These are phyloP conservation scores for Alternaria atra DNA, from an alignment of 2,329 filamentous ascomycete species.

Conservation along the genomic window DNA sequence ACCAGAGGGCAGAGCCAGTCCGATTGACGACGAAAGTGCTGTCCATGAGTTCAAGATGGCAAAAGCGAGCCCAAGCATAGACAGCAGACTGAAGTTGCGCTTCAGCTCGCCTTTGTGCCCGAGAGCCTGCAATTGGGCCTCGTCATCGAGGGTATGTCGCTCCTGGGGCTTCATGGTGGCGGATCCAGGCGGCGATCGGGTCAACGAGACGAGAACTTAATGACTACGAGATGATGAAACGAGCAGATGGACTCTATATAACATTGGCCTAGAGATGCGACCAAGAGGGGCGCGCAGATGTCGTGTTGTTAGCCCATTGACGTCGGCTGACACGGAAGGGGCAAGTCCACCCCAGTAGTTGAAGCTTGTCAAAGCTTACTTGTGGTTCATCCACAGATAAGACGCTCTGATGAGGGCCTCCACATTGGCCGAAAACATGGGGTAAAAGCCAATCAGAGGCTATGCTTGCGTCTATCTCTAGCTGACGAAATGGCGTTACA, in stretches of 20 bases:
- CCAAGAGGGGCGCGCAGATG: background rate
- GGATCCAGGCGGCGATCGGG: background rate
- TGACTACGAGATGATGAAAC: no score
- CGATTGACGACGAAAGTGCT: slow-evolving; percentile 66
- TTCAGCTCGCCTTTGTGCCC: slow-evolving; percentile 67
- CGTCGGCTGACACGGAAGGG: slow-evolving; percentile 13
- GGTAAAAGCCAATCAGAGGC: slow-evolving; percentile 19
- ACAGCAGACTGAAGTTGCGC: slow-evolving; percentile 66
- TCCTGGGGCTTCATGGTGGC: slow-evolving; percentile 32
- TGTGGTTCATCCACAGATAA: slow-evolving; percentile 19
- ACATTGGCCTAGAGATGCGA: background rate
- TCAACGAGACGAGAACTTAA: background rate
- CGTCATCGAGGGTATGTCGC: slow-evolving; percentile 39
- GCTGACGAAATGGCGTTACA: slow-evolving; percentile 13
- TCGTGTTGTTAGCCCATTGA: slow-evolving; percentile 10
- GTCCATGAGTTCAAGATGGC: slow-evolving; percentile 72
- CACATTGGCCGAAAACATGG: slow-evolving; percentile 15
- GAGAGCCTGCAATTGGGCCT: slow-evolving; percentile 52
- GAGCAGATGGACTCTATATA: background rate
- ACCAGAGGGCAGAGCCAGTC: slow-evolving; percentile 72
- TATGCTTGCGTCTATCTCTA: slow-evolving; percentile 4
- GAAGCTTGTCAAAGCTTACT: slow-evolving; percentile 30
- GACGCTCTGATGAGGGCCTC: background rate
- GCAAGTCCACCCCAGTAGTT: slow-evolving; percentile 14
- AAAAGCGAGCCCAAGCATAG: slow-evolving; percentile 70